phyloP scores from a whole-genome alignment of 2,329 filamentous ascomycete species.

The Botrytis fragariae region DNA sequence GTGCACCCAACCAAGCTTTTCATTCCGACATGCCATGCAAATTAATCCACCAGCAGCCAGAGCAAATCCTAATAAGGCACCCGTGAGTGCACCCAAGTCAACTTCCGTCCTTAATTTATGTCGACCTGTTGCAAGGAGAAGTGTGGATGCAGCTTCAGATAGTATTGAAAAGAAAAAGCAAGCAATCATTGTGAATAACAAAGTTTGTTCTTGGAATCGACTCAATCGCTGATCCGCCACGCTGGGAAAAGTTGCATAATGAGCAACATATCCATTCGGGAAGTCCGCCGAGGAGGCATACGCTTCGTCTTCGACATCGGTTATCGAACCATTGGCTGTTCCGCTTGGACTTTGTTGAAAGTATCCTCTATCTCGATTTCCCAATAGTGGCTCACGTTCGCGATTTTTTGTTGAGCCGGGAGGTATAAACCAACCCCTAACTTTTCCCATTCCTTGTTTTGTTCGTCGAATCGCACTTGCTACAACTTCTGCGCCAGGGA shows the following conservation, averaged over 20 bases:
- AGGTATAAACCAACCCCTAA: conserved; percentile 50
- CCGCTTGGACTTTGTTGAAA: conserved; percentile 27
- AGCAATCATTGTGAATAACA: conserved; percentile 53
- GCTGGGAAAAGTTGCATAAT: conserved; percentile 54
- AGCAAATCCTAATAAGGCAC: conserved; percentile 64
- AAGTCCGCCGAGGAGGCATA: conserved; percentile 51
- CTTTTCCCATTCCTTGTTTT: conserved; percentile 48
- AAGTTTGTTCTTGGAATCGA: conserved; percentile 52
- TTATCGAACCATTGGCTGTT: conserved; percentile 38
- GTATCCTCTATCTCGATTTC: conserved; percentile 28
- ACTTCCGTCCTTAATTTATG: conserved; percentile 69
- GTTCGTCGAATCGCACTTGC: conserved; percentile 51
- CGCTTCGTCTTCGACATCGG: conserved; percentile 49
- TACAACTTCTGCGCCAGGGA: conserved; percentile 54
- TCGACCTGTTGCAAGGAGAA: conserved; percentile 66
- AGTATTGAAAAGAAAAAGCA: conserved; percentile 59
- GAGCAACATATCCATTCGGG: conserved; percentile 52
- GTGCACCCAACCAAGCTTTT: conserved; percentile 45
- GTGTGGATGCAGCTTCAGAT: conserved; percentile 61
- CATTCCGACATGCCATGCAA: conserved; percentile 53
- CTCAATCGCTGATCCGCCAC: conserved; percentile 50
- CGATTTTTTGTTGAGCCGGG: conserved; percentile 26
- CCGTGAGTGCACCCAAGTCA: conserved; percentile 68
- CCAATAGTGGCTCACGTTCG: conserved; percentile 33
- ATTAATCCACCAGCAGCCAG: conserved; percentile 61